These are phyloP conservation scores for Larix kaempferi DNA, from an alignment of 75 land plant species.

Conservation along the genomic window DNA sequence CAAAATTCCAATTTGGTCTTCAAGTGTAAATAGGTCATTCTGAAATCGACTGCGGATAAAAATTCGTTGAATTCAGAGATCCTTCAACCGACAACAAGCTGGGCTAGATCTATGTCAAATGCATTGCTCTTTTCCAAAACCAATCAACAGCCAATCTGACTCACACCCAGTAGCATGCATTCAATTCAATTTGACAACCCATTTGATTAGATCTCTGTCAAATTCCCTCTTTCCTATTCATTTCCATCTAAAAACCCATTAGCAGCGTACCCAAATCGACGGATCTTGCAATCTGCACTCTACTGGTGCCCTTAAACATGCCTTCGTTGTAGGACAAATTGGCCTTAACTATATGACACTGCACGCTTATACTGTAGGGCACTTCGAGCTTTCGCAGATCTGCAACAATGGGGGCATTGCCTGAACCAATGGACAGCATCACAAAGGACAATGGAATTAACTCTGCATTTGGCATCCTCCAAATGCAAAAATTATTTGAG, in stretches of 20 bases:
- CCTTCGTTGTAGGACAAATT: not conserved
- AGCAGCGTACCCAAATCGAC: not conserved
- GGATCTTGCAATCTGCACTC: not conserved
- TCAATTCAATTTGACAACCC: not conserved
- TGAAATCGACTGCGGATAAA: too few species aligned
- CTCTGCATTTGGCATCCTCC: slow-evolving; percentile 1
- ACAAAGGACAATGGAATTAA: not conserved
- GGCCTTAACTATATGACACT: not conserved
- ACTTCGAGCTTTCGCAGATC: not conserved
- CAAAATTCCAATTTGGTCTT: too few species aligned
- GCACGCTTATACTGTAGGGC: not conserved
- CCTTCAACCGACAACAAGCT: not conserved
- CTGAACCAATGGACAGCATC: not conserved
- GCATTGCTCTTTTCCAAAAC: not conserved
- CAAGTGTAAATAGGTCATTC: too few species aligned
- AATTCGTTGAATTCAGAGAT: too few species aligned
- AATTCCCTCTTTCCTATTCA: not conserved
- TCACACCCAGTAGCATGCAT: not conserved
- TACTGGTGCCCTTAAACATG: not conserved
- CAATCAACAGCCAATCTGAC: not conserved
- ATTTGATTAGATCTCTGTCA: not conserved
- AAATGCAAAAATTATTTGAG: slow-evolving; percentile 60
- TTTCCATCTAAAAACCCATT: not conserved
- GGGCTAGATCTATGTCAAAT: not conserved
- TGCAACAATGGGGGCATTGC: slow-evolving; percentile 12